Evolutionary conservation across 2,329 filamentous ascomycete genomes (phyloP).

Genomic region (Cladophialophora immunda): DNA sequence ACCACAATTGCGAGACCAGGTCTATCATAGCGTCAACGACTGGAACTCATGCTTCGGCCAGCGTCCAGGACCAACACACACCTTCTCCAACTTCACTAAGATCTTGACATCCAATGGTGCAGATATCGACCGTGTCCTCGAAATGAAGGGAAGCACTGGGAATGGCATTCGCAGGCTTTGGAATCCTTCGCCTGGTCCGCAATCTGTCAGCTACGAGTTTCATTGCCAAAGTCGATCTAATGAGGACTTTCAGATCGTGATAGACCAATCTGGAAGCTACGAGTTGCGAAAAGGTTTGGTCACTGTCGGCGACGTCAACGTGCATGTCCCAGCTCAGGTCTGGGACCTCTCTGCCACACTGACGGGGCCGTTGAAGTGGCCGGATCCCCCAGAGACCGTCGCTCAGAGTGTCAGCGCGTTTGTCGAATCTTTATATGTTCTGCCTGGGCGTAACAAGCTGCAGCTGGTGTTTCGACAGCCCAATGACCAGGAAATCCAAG

Average conservation of each 20-base stretch:
- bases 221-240: constrained; percentile 47
- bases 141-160: constrained; percentile 43
- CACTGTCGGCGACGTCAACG: constrained; percentile 47
- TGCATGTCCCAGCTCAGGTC: constrained; percentile 50
- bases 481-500: constrained; percentile 35
- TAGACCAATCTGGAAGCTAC: constrained; percentile 47
- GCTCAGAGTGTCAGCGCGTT: constrained; percentile 45
- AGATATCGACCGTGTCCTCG: constrained; percentile 51
- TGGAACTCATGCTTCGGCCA: constrained; percentile 47
- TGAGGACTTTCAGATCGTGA: constrained; percentile 45
- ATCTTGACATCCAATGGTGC: constrained; percentile 51
- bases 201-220: constrained; percentile 49
- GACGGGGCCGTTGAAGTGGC: constrained; percentile 42
- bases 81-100: constrained; percentile 47
- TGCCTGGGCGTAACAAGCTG: constrained; percentile 41
- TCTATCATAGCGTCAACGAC: constrained; percentile 35
- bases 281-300: constrained; percentile 42
- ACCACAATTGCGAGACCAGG: constrained; percentile 25
- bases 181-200: constrained; percentile 20
- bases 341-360: constrained; percentile 52
- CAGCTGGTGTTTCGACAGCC: constrained; percentile 44
- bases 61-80: constrained; percentile 6
- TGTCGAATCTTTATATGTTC: constrained; percentile 47
- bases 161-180: constrained; percentile 23
- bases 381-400: constrained; percentile 38